Percentiles rank a stretch among this genome's conserved stretches.
Evolutionary conservation across 192 early-diverging fungal species (phyloP).

Genomic region (Podila clonocystis): DNA sequence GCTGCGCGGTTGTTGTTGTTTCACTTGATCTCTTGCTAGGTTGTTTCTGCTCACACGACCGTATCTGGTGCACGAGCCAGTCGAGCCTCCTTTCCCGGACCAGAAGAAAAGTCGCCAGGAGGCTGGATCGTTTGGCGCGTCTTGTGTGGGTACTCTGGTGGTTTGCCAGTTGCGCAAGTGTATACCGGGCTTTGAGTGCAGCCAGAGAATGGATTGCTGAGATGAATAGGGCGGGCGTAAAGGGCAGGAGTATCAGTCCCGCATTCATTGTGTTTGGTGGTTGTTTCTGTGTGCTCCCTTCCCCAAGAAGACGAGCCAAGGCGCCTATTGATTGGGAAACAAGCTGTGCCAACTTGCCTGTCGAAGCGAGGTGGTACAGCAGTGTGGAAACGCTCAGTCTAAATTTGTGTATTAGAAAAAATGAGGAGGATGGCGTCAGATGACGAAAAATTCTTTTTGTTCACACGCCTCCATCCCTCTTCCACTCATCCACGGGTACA

Average conservation of each 20-base stretch:
- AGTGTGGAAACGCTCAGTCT: background rate
- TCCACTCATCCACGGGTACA: background rate
- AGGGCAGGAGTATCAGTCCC: background rate
- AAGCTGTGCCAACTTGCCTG: background rate
- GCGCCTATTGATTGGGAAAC: background rate
- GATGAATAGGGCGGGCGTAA: background rate
- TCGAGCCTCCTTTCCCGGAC: background rate
- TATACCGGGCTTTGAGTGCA: background rate
- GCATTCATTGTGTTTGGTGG: background rate
- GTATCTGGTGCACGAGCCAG: background rate
- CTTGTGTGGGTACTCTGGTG: background rate
- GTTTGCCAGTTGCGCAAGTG: background rate
- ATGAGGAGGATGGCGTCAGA: conserved; percentile 3
- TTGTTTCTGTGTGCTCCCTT: background rate
- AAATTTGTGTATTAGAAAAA: background rate
- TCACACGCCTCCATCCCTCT: background rate
- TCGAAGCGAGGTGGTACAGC: background rate
- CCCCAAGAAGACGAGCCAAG: background rate
- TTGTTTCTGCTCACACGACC: background rate
- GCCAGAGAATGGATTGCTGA: background rate
- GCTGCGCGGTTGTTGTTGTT: background rate
- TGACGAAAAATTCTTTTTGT: conserved; percentile 6
- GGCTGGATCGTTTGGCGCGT: background rate
- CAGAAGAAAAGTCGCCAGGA: background rate
- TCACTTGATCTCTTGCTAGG: background rate